phyloP scores from a whole-genome alignment of 176 grass and related monocot species.

The Elaeis guineensis region DNA sequence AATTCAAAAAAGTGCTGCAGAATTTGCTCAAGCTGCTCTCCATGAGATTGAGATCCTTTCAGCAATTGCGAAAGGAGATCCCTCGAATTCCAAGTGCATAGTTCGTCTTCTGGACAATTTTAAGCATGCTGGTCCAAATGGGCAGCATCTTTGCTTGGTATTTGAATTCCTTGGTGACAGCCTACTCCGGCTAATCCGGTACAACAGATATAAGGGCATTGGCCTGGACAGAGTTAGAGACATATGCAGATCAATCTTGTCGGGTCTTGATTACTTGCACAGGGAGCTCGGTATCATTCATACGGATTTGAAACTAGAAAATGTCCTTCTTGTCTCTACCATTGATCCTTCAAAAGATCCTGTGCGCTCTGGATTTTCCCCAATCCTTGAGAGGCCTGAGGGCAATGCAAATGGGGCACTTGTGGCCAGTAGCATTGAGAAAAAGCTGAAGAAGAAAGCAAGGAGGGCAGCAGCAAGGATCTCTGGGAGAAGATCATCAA shows the following conservation, averaged over 20 bases:
- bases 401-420: conserved; percentile 56
- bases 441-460: conserved; percentile 80
- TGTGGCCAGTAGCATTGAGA: conserved; percentile 60
- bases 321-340: conserved; percentile 76
- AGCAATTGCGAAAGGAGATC: conserved; percentile 60
- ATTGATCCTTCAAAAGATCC: conserved; percentile 92
- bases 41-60: conserved; percentile 88
- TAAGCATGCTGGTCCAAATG: conserved; percentile 79
- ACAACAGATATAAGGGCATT: conserved; percentile 93
- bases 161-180: conserved; percentile 98
- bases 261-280: conserved; percentile 93
- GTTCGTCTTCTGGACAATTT: conserved; percentile 88
- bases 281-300: conserved; percentile 87
- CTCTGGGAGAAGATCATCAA: conserved; percentile 70
- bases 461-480: conserved; percentile 81
- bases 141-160: conserved; percentile 89
- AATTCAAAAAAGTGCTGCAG: conserved; percentile 86
- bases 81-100: conserved; percentile 69
- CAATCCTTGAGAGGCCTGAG: conserved; percentile 75
- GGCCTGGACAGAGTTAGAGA: conserved; percentile 51
- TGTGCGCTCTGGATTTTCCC: conserved; percentile 56
- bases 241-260: conserved; percentile 84
- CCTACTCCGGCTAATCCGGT: conserved; percentile 76
- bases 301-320: conserved; percentile 88
- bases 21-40: conserved; percentile 91